phyloP scores from a whole-genome alignment of 1,139 yeast genomes.

The Geotrichum fermentans region DNA sequence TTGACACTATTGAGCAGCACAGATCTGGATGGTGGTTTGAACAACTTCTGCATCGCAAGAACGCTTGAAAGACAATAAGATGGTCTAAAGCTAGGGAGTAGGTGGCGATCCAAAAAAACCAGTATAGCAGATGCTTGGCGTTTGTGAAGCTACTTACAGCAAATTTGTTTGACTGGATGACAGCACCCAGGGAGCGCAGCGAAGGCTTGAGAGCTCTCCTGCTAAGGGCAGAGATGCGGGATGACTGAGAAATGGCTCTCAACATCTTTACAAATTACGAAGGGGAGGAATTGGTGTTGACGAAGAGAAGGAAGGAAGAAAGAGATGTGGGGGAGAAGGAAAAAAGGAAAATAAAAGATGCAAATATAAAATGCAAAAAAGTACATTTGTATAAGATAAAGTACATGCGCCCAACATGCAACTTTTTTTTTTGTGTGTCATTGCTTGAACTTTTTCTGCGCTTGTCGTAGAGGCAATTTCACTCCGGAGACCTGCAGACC shows the following conservation, averaged over 20 bases:
- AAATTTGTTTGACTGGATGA: slow-evolving; percentile 19
- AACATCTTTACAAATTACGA: slow-evolving; percentile 20
- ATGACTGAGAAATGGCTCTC: slow-evolving; percentile 25
- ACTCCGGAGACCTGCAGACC: too few relatives aligned
- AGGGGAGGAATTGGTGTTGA: slow-evolving; percentile 2
- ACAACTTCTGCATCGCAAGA: neutral
- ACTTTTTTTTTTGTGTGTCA: too few relatives aligned
- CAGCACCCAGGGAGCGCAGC: slow-evolving; percentile 19
- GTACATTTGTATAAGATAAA: too few relatives aligned
- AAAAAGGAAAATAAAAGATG: slow-evolving; percentile 7
- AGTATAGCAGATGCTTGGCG: too few relatives aligned
- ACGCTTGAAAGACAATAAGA: neutral
- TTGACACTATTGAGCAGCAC: neutral
- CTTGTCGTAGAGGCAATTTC: too few relatives aligned
- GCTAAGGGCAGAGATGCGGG: slow-evolving; percentile 19
- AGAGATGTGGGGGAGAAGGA: slow-evolving; percentile 7
- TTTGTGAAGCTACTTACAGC: too few relatives aligned
- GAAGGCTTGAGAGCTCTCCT: slow-evolving; percentile 19
- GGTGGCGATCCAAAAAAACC: too few relatives aligned
- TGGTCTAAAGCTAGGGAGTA: neutral
- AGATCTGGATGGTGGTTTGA: neutral
- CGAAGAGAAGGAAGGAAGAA: slow-evolving; percentile 1
- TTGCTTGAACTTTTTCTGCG: too few relatives aligned
- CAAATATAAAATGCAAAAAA: slow-evolving; percentile 2
- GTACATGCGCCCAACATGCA: too few relatives aligned